Conservation (phyloP, 2,329 filamentous ascomycete genomes). For the Periconia macrospinosa region DNA sequence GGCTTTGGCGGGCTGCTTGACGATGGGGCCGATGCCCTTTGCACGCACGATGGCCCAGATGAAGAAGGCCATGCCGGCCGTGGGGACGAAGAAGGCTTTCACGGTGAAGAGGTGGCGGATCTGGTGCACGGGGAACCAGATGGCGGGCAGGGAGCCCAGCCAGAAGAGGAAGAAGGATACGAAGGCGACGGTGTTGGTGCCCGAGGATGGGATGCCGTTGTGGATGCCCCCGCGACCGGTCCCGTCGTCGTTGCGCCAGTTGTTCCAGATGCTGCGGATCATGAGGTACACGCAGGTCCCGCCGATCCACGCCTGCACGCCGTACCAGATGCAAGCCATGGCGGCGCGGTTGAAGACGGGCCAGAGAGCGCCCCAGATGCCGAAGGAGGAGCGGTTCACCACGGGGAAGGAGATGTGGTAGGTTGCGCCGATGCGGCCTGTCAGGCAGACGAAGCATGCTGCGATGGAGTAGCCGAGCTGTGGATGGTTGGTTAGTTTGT, state of each 20-base stretch:
- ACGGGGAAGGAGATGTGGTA: conserved; percentile 93
- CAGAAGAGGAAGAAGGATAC: conserved; percentile 87
- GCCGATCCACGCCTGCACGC: conserved; percentile 83
- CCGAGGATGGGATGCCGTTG: conserved; percentile 69
- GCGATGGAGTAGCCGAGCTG: conserved; percentile 75
- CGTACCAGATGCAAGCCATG: conserved; percentile 87
- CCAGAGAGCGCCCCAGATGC: conserved; percentile 88
- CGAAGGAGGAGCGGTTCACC: conserved; percentile 75
- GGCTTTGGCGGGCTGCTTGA: conserved; percentile 66
- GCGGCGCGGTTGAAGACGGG: conserved; percentile 86
- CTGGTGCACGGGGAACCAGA: conserved; percentile 88
- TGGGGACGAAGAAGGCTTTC: conserved; percentile 82
- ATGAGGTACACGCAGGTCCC: conserved; percentile 81
- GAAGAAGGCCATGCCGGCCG: conserved; percentile 82
- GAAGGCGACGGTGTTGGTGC: conserved; percentile 75
- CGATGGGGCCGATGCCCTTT: conserved; percentile 79
- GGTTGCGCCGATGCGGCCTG: conserved; percentile 79
- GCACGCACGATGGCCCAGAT: conserved; percentile 84
- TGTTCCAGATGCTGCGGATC: conserved; percentile 82
- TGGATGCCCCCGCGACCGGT: conserved; percentile 52
- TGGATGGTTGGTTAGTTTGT: background rate
- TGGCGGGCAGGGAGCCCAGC: conserved; percentile 75
- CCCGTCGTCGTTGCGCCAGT: conserved; percentile 54
- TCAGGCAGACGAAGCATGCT: conserved; percentile 68
- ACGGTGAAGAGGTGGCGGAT: conserved; percentile 88